phyloP scores from a whole-genome alignment of 2,329 filamentous ascomycete genomes.

The Epichloe aotearoae region DNA sequence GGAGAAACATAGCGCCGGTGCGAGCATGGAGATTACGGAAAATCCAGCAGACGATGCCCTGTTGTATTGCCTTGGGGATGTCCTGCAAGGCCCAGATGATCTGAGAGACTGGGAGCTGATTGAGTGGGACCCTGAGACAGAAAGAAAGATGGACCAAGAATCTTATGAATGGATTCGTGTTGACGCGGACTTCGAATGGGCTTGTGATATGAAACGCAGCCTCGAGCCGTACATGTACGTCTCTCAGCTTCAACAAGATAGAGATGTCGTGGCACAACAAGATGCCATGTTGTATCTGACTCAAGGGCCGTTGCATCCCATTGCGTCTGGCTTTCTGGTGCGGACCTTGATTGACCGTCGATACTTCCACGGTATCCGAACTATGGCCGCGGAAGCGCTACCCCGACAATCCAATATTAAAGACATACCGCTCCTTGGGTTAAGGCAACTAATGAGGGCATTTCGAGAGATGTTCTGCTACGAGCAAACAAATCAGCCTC shows the following conservation, averaged over 20 bases:
- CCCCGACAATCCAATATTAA: conserved; percentile 59
- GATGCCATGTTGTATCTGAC: conserved; percentile 66
- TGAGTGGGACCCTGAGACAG: conserved; percentile 83
- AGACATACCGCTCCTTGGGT: conserved; percentile 58
- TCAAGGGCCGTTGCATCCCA: conserved; percentile 53
- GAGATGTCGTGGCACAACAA: conserved; percentile 83
- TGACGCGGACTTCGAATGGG: conserved; percentile 97
- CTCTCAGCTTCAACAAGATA: conserved; percentile 91
- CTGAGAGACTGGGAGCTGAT: conserved; percentile 69
- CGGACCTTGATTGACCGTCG: conserved; percentile 82
- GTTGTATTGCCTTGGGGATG: conserved; percentile 84
- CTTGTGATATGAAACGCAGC: conserved; percentile 66
- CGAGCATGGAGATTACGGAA: conserved; percentile 45
- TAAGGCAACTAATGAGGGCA: conserved; percentile 71
- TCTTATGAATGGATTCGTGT: conserved; percentile 98
- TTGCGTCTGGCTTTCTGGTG: conserved; percentile 79
- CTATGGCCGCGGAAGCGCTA: conserved; percentile 68
- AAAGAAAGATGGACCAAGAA: conserved; percentile 84
- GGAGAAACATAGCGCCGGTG: conserved; percentile 48
- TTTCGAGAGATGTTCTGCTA: conserved; percentile 86
- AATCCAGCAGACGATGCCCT: conserved; percentile 69
- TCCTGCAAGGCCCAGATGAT: conserved; percentile 72
- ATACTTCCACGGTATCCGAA: conserved; percentile 88
- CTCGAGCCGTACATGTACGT: conserved; percentile 97
- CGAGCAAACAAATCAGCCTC: conserved; percentile 61